Conservation (phyloP, 2,329 filamentous ascomycete genomes). For the Tolypocladium amazonense region DNA sequence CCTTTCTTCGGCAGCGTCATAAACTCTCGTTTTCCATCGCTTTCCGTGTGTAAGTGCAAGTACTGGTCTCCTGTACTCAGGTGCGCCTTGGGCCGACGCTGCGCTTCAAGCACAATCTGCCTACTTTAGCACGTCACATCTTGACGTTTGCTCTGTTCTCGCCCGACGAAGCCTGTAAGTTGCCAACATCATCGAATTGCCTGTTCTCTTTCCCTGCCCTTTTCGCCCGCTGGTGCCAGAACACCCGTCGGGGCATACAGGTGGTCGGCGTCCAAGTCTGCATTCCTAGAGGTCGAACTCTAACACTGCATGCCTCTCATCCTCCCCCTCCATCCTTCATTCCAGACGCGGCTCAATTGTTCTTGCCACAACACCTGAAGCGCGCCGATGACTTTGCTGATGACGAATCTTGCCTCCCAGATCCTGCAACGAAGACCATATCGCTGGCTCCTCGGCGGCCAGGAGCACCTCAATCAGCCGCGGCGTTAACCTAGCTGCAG, state of each 20-base stretch:
- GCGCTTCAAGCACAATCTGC: neutral
- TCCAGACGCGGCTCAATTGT: constrained; percentile 9
- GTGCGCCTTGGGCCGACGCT: neutral
- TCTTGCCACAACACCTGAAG: constrained; percentile 9
- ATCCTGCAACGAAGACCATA: neutral
- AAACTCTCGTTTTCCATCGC: neutral
- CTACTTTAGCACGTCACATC: neutral
- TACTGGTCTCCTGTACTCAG: neutral
- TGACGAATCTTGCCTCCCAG: neutral
- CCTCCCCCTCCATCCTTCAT: constrained; percentile 9
- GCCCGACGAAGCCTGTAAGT: neutral
- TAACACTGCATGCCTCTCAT: neutral
- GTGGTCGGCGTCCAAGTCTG: neutral
- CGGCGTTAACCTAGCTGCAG: neutral
- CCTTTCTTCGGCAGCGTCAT: neutral
- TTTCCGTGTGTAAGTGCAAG: neutral
- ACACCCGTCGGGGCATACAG: neutral
- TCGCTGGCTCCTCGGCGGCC: neutral
- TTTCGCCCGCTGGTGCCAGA: neutral
- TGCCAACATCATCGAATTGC: neutral
- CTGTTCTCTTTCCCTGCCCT: neutral
- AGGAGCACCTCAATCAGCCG: neutral
- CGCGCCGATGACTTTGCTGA: constrained; percentile 1
- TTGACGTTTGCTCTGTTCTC: neutral
- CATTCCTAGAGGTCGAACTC: constrained; percentile 1